These are phyloP conservation scores for Hericium coralloides DNA, from an alignment of 768 basidiomycete species.

Conservation along the genomic window DNA sequence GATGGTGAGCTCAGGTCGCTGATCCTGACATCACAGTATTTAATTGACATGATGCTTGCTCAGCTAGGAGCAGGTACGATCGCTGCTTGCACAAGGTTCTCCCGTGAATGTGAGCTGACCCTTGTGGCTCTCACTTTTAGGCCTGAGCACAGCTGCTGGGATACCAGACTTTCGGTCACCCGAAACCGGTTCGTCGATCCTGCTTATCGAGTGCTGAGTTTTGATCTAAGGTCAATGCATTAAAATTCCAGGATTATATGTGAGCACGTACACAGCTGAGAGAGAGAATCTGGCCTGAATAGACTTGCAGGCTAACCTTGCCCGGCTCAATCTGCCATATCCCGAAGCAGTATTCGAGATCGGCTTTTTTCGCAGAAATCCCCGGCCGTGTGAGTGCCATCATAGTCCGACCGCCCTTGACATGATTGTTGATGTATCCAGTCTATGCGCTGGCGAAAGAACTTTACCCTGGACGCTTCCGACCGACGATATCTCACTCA, in stretches of 20 bases:
- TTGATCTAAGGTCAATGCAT: not conserved
- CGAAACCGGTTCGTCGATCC: conserved; percentile 52
- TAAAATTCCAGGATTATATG: conserved; percentile 40
- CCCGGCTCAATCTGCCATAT: conserved; percentile 71
- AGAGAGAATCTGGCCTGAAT: not conserved
- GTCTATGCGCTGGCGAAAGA: conserved; percentile 92
- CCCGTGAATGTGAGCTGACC: not conserved
- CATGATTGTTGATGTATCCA: conserved; percentile 6
- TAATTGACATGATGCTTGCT: not conserved
- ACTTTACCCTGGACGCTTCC: conserved; percentile 83
- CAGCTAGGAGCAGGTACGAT: conserved; percentile 14
- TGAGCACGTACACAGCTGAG: conserved; percentile 19
- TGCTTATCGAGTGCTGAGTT: not conserved
- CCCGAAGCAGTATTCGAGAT: conserved; percentile 97
- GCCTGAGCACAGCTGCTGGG: conserved; percentile 71
- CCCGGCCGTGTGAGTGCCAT: conserved; percentile 59
- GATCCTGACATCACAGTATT: no score
- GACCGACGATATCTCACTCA: conserved; percentile 84
- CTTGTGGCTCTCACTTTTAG: conserved; percentile 27
- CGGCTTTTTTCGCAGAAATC: conserved; percentile 71
- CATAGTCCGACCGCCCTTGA: not conserved
- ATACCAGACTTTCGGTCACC: conserved; percentile 90
- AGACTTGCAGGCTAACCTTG: conserved; percentile 56
- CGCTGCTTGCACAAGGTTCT: not conserved
- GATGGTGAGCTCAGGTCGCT: conserved; percentile 16